Evolutionary conservation across 345 rosid species (phyloP), one percentile per base, ranked within the genome.

Genomic region (Aurinia saxatilis): DNA sequence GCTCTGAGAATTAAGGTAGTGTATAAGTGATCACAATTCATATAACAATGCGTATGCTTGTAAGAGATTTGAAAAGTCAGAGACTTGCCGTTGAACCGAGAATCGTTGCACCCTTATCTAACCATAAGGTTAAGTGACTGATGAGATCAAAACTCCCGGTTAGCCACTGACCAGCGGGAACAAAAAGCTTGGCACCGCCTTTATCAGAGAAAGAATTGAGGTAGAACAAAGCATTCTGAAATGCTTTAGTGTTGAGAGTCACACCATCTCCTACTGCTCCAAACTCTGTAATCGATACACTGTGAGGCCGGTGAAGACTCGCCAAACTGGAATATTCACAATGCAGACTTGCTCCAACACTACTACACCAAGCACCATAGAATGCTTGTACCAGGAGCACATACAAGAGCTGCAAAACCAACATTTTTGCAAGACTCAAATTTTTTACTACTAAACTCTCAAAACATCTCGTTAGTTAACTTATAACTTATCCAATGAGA

Each of bases 191-290:
- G 70, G 99, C 99, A 53, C 99, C 99, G 0, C 97, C 97, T 75
- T 93, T 93, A 73, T 93, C 99, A 30, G 96, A 57, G 65, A 93
- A 93, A 11, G 99, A 87, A 79, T 90, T 90, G 54, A 93, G 95
- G 66, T 93, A 93, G 80, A 93, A 90, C 79, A 93, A 80, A 58
- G 97, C 99, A 75, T 93, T 93, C 75, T 93, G 99, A 71, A 93
- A 93, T 2, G 99, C 99, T 77, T 90, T 93, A 0, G 99, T 93
- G 74, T 93, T 93, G 50, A 93, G 87, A 30, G 97, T 87, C 55
- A 84, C 78, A 2, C 99, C 97, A 77, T 93, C 99, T 62, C 99
- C 99, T 45, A 93, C 82, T 0, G 99, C 99, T n/a, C 97, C 99
- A 75, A 93, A 93, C 73, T 93, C 99, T 30, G 99, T 90, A 58